Percentiles rank a stretch among this genome's conserved stretches.
These are phyloP conservation scores for Chytriomyces confervae DNA, from an alignment of 192 early-diverging fungal genomes.

Conservation along the genomic window DNA sequence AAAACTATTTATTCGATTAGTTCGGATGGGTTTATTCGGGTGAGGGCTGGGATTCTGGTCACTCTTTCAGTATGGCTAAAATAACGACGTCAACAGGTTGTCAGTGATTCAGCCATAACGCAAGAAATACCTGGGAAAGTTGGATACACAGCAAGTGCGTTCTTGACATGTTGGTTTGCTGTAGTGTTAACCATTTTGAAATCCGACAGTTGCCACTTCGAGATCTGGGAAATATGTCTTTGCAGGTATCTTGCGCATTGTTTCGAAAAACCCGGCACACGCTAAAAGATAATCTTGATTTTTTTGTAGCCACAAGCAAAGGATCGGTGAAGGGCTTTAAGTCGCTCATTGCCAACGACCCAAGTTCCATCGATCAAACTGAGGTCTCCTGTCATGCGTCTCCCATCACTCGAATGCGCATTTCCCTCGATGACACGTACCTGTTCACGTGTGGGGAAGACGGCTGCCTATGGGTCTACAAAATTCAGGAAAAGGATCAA, in stretches of 20 bases:
- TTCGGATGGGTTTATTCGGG: constrained; percentile 44
- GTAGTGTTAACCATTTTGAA: not conserved
- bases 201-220: constrained; percentile 33
- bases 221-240: constrained; percentile 42
- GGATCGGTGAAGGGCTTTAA: constrained; percentile 48
- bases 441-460: constrained; percentile 60
- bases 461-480: constrained; percentile 56
- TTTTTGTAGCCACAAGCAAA: constrained; percentile 43
- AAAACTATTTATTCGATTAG: constrained; percentile 51
- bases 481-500: constrained; percentile 54
- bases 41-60: not conserved
- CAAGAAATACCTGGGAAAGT: constrained; percentile 39
- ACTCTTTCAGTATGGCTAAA: not conserved
- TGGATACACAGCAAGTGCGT: constrained; percentile 33
- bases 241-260: constrained; percentile 32
- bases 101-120: constrained; percentile 43
- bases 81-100: constrained; percentile 27
- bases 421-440: constrained; percentile 56
- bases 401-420: constrained; percentile 46
- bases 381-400: constrained; percentile 49
- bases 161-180: not conserved
- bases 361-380: constrained; percentile 29
- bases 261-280: not conserved
- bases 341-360: constrained; percentile 51
- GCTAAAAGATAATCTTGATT: not conserved